A percentile compares a stretch with the other conserved stretches of the same genome.
Conservation (phyloP, 1,284 basidiomycete species). For the Ustilago esculenta region DNA sequence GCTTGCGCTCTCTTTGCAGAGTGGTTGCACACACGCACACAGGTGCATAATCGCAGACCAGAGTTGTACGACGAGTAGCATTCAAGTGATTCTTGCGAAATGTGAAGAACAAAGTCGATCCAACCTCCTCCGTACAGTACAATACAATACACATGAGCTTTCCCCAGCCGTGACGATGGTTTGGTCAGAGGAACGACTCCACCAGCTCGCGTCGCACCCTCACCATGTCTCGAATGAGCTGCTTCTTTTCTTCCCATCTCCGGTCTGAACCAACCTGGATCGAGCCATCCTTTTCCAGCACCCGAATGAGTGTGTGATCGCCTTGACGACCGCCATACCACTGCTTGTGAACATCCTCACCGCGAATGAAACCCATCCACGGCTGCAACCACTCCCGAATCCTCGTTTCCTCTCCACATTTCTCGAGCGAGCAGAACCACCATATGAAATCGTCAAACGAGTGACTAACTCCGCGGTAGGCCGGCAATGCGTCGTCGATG, state of each 20-base stretch:
- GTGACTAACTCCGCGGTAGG: constrained; percentile 39
- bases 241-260: constrained; percentile 29
- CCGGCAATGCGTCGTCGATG: constrained; percentile 9
- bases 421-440: constrained; percentile 21
- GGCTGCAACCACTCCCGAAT: constrained; percentile 22
- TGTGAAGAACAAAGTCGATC: too few species aligned
- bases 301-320: constrained; percentile 10
- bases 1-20: too few species aligned
- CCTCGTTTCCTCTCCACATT: constrained; percentile 1
- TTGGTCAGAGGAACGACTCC: not conserved
- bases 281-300: constrained; percentile 10
- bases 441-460: constrained; percentile 43
- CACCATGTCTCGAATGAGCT: constrained; percentile 22
- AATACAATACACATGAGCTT: too few species aligned
- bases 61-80: too few species aligned
- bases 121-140: too few species aligned
- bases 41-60: too few species aligned
- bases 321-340: constrained; percentile 16
- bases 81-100: too few species aligned
- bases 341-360: constrained; percentile 6
- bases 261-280: constrained; percentile 12
- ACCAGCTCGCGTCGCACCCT: constrained; percentile 18
- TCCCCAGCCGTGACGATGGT: not conserved
- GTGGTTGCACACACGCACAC: too few species aligned
- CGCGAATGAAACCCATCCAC: constrained; percentile 17